Evolutionary conservation across 805 yeast genomes (phyloP).

Genomic region (Starmerella kuoi): DNA sequence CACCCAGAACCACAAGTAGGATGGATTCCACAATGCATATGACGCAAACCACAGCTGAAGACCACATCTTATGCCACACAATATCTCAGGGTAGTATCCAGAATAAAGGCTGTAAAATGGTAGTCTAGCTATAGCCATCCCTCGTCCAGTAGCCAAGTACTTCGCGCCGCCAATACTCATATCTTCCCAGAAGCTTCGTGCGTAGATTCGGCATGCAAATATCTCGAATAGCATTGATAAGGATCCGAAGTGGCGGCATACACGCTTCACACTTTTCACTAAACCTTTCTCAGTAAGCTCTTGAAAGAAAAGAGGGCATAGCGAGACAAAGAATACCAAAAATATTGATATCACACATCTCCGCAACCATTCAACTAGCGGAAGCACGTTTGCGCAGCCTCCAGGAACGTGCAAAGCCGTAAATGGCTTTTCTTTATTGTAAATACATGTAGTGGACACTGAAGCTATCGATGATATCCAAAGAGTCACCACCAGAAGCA

Average conservation of each 20-base stretch:
- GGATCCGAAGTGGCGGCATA: conserved; percentile 54
- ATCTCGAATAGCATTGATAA: conserved; percentile 69
- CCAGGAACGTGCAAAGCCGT: conserved; percentile 50
- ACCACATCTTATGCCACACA: conserved; percentile 43
- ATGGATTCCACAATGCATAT: conserved; percentile 61
- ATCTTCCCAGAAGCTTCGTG: conserved; percentile 56
- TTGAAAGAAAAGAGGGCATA: conserved; percentile 64
- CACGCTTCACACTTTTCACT: conserved; percentile 52
- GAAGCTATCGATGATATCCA: conserved; percentile 54
- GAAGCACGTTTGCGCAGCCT: conserved; percentile 61
- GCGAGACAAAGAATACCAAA: conserved; percentile 60
- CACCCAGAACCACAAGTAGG: conserved; percentile 90
- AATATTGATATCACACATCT: conserved; percentile 63
- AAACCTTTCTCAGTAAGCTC: conserved; percentile 66
- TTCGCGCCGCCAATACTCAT: conserved; percentile 68
- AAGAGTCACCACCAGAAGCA: conserved; percentile 45
- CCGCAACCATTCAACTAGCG: conserved; percentile 63
- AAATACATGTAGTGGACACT: conserved; percentile 50
- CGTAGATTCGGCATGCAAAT: conserved; percentile 65
- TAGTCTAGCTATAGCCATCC: conserved; percentile 62
- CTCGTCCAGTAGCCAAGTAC: conserved; percentile 74
- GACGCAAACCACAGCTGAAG: conserved; percentile 46
- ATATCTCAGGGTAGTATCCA: conserved; percentile 48
- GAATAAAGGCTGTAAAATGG: conserved; percentile 55
- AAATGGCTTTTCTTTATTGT: conserved; percentile 44